Conservation (phyloP, 371 early-diverging fungal species). For the Mortierella sp. region DNA sequence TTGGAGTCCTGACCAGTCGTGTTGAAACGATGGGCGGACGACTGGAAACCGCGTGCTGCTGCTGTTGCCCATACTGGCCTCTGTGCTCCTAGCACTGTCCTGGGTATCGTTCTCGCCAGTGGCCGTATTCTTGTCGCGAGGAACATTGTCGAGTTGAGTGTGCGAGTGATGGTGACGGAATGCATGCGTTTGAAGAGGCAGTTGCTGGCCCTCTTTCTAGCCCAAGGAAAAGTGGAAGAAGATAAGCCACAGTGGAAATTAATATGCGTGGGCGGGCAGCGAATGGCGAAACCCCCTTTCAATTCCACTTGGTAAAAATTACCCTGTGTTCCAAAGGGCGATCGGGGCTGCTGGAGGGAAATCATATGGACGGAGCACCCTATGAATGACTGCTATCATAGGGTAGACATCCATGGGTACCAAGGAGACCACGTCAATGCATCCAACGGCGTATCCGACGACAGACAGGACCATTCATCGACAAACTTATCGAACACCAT, state of each 20-base stretch:
- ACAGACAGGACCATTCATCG: not conserved
- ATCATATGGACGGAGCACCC: too few relatives aligned
- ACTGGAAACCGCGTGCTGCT: conserved; percentile 20
- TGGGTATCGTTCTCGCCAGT: conserved; percentile 23
- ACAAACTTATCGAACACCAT: conserved; percentile 12
- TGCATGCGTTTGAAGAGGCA: not conserved
- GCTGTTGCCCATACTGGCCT: conserved; percentile 19
- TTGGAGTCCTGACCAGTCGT: not conserved
- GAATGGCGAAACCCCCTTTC: conserved; percentile 33
- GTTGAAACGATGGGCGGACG: conserved; percentile 10
- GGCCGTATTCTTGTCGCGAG: conserved; percentile 20
- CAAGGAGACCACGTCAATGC: not conserved
- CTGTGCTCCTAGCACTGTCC: not conserved
- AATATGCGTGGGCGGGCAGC: not conserved
- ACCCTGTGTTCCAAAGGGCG: not conserved
- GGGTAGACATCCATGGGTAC: conserved; percentile 5
- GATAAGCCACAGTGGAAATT: not conserved
- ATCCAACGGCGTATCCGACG: conserved; percentile 24
- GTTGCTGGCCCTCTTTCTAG: not conserved
- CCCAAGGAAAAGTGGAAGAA: not conserved
- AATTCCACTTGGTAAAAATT: conserved; percentile 51
- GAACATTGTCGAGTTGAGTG: conserved; percentile 24
- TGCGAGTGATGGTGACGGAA: conserved; percentile 8
- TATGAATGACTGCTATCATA: conserved; percentile 8
- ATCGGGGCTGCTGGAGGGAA: not conserved